Evolutionary conservation across 2,329 filamentous ascomycete species (phyloP), one percentile per base, ranked within the genome.

Genomic region (Epichloe uncinata): DNA sequence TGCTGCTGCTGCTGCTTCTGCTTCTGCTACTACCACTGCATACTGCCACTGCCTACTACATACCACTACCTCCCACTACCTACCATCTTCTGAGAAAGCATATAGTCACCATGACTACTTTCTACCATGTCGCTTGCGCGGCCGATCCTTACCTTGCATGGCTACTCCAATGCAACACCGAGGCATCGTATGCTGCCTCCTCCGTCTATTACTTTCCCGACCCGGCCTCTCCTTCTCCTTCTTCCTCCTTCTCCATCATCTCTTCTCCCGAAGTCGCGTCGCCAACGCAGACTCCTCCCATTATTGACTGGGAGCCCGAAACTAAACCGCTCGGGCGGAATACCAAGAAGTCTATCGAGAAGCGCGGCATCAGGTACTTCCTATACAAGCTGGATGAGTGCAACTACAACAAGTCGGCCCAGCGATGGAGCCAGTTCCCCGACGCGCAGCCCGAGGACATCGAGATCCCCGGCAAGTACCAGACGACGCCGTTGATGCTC

Each of bases 401-500:
- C 47, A 50, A 50, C 42, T 13, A 20, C n/a, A 16, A n/a, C 1
- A 41, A 11, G n/a, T 45, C 42, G 22, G 11, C 34, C 26, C 36
- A 45, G 16, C 42, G 15, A 16, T 50, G 48, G 48, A 50, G 48
- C 6, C 35, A 45, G 42, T 50, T 50, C 11, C 42, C 48, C 4
- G 48, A 50, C 18, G 6, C 18, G 15, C 30, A 13, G 4, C 41
- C 22, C 13, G 47, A 38, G n/a, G 41, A 44, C 5, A n/a, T 18
- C n/a, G 40, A 49, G 3, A 20, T 2, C 6, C 33, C 22, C 6
- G 22, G 22, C n/a, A 22, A 6, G 5, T 44, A 44, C n/a, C 9
- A 6, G 20, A 15, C 34, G 20, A 44, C 34, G n/a, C 5, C 8
- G 3, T 15, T 18, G 12, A 0, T 33, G 2, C 8, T 40, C 9